Evolutionary conservation across 73 alveolate species (phyloP).

Genomic region (Paraurostyla sp.): DNA sequence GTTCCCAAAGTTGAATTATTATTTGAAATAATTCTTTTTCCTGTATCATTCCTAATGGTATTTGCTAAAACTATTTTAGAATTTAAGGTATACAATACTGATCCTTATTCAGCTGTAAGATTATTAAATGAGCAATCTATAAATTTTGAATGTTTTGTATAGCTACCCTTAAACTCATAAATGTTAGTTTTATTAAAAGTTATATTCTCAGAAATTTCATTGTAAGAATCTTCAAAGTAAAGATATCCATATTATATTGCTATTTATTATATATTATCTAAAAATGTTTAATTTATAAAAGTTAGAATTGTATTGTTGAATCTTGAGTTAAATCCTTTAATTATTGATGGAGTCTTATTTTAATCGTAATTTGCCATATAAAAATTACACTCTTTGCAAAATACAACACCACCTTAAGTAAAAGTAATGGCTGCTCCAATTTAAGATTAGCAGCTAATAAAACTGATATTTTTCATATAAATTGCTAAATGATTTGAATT

Average conservation of each 20-base stretch:
- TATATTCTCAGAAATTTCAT: too few relatives aligned
- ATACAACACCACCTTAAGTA: background rate
- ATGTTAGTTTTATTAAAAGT: too few relatives aligned
- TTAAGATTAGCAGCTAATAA: background rate
- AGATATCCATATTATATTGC: too few relatives aligned
- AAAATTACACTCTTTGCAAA: conserved; percentile 7
- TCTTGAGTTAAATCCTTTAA: too few relatives aligned
- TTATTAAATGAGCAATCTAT: background rate
- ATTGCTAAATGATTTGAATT: background rate
- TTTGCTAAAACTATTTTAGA: background rate
- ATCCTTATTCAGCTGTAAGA: background rate
- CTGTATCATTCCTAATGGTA: background rate
- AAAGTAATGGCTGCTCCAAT: conserved; percentile 4
- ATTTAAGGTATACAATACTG: background rate
- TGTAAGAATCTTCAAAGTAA: too few relatives aligned
- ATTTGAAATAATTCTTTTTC: background rate
- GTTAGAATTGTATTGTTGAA: too few relatives aligned
- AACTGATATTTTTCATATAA: background rate
- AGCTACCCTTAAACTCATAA: too few relatives aligned
- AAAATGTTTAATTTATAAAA: too few relatives aligned
- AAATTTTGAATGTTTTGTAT: background rate
- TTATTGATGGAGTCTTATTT: too few relatives aligned
- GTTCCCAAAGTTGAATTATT: background rate
- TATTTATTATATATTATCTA: too few relatives aligned
- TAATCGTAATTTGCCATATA: background rate